A percentile compares a stretch with the other conserved stretches of the same genome.
Conservation (phyloP, 2,329 filamentous ascomycete genomes). For the Paracoccidioides lutzii region DNA sequence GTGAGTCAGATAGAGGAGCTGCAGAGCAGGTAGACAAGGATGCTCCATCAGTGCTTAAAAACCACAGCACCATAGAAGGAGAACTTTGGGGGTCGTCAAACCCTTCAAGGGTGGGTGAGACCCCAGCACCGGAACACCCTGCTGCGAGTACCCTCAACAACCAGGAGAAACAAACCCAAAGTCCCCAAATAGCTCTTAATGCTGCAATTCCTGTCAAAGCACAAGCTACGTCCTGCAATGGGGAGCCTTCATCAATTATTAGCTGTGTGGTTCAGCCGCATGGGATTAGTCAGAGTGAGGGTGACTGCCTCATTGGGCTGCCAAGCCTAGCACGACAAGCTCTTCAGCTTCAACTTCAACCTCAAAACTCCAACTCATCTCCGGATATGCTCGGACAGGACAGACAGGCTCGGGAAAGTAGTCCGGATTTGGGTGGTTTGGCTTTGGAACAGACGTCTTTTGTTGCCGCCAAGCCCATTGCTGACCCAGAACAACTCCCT, state of each 20-base stretch:
- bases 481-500: background rate
- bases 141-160: background rate
- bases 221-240: background rate
- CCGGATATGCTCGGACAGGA: background rate
- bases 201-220: background rate
- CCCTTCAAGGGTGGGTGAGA: background rate
- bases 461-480: background rate
- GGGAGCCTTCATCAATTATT: background rate
- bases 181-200: background rate
- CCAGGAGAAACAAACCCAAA: background rate
- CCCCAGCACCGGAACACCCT: background rate
- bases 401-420: background rate
- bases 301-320: background rate
- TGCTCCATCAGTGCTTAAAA: background rate
- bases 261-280: background rate
- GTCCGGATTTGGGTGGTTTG: background rate
- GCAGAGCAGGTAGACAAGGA: background rate
- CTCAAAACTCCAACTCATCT: background rate
- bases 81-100: background rate
- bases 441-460: background rate
- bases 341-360: slow-evolving; percentile 5
- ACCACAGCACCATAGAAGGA: background rate
- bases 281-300: background rate
- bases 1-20: background rate
- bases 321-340: slow-evolving; percentile 6